Evolutionary conservation across 441 rosid genomes (phyloP), one percentile per base, ranked within the genome.

Genomic region (Gossypium schwendimanii): DNA sequence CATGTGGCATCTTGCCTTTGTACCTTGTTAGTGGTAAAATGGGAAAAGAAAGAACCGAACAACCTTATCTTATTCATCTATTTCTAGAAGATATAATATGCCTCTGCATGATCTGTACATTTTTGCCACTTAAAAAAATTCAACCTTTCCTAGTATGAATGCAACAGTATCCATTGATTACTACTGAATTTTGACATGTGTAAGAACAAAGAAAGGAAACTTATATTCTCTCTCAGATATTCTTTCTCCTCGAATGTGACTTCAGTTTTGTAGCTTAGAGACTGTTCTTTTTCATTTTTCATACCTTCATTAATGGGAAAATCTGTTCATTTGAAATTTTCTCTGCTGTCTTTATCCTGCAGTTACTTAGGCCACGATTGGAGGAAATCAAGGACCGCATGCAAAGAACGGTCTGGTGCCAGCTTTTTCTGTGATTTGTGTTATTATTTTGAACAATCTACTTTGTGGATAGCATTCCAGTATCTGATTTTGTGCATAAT

Each of bases 361-460:
- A 92, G 97, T 80, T 88, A 31, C 54, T 93, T 82, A 86, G 74
- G 77, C 95, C 98, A 66, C 85, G 52, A 15, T 75, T 91, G 81
- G 92, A 87, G 73, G 76, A 87, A 71, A 79, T 91, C 77, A 85
- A 83, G 70, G 81, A 81, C 74, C 81, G 81, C 69, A 82, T 91
- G 85, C 73, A 79, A 76, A 79, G 74, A 33, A 84, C 79, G 88
- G 96, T 92, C 64, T 70, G 63, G 12, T 63, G 53, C 57, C n/a
- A 63, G 18, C 26, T 65, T 69, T 55, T 75, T 69, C 26, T 73
- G 20, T 67, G 53, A 33, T 31, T 63, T 58, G 8, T 73, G 33
- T 31, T 58, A 60, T 66, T 18, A 23, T 8, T 71, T 59, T 8
- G 23, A 50, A 26, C 59, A 14, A 50, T 10, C 45, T 26, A 9